Evolutionary conservation across 225 moss, liverwort and hornwort genomes (phyloP).

Genomic region (Rhytidiadelphus loreus): DNA sequence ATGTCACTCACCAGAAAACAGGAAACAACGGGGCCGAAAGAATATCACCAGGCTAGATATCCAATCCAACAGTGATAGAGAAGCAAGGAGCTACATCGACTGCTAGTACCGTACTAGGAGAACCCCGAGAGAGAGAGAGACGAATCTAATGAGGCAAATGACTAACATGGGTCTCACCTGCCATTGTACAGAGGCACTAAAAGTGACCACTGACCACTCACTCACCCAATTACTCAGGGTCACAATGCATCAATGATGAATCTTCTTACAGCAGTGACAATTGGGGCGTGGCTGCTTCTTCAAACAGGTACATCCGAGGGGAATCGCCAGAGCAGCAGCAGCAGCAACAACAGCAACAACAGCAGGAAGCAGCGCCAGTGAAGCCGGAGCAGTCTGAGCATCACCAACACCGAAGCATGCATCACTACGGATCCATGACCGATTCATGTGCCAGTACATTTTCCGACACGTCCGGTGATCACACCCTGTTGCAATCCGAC

Average conservation of each 20-base stretch:
- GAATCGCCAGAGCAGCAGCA: not conserved
- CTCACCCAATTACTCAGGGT: not conserved
- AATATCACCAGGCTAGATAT: not conserved
- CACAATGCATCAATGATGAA: not conserved
- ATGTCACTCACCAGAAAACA: not conserved
- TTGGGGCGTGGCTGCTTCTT: not conserved
- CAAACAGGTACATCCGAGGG: not conserved
- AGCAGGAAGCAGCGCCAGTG: not conserved
- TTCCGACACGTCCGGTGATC: not conserved
- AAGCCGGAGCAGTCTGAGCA: constrained; percentile 14
- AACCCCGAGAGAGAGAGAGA: not conserved
- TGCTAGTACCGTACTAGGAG: not conserved
- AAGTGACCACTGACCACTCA: not conserved
- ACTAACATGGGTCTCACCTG: not conserved
- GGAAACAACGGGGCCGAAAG: not conserved
- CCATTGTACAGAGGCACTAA: not conserved
- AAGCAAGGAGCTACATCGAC: not conserved
- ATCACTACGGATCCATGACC: not conserved
- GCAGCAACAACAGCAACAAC: not conserved
- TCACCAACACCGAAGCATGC: not conserved
- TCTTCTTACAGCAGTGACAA: not conserved
- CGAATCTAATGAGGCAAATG: not conserved
- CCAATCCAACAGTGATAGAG: not conserved
- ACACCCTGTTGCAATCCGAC: not conserved
- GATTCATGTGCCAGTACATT: not conserved